Evolutionary conservation across 176 grass and related monocot species (phyloP).

Genomic region (Pontederia paniculata): DNA sequence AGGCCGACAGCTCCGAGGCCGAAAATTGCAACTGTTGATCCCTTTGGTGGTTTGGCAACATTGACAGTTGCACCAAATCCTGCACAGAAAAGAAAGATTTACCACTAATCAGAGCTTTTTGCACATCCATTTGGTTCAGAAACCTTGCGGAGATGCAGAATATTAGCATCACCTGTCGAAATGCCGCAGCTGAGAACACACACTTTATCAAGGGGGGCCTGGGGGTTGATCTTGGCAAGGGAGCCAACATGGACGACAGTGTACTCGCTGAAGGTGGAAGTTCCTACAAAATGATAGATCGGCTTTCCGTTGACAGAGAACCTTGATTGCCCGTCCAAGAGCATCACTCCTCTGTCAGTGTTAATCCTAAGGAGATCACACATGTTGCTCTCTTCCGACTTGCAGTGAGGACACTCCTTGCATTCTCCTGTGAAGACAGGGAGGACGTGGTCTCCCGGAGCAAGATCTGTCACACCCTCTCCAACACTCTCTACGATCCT

Average conservation of each 20-base stretch:
- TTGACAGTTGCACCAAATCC: slow-evolving; percentile 1
- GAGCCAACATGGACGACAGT: neutral
- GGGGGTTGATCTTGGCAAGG: neutral
- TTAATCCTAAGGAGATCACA: slow-evolving; percentile 5
- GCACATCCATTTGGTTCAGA: no score
- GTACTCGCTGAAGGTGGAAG: slow-evolving; percentile 8
- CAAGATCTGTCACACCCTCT: neutral
- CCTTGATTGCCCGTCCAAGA: neutral
- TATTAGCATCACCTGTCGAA: neutral
- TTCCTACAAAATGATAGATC: slow-evolving; percentile 3
- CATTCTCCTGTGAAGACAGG: slow-evolving; percentile 1
- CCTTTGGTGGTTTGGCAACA: neutral
- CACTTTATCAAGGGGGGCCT: neutral
- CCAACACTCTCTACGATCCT: slow-evolving; percentile 1
- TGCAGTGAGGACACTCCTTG: neutral
- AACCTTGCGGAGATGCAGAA: no score
- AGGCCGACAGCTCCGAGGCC: slow-evolving; percentile 9
- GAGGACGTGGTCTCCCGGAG: slow-evolving; percentile 1
- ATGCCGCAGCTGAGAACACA: slow-evolving; percentile 1
- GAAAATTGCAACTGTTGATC: neutral
- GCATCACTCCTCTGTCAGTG: slow-evolving; percentile 1
- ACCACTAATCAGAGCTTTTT: neutral
- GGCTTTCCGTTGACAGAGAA: neutral
- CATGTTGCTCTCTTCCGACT: slow-evolving; percentile 1
- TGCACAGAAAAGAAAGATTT: neutral